Evolutionary conservation across 495 filamentous ascomycete genomes (phyloP), one percentile per base, ranked within the genome.

Genomic region (Pseudomonodictys pantanalensis): DNA sequence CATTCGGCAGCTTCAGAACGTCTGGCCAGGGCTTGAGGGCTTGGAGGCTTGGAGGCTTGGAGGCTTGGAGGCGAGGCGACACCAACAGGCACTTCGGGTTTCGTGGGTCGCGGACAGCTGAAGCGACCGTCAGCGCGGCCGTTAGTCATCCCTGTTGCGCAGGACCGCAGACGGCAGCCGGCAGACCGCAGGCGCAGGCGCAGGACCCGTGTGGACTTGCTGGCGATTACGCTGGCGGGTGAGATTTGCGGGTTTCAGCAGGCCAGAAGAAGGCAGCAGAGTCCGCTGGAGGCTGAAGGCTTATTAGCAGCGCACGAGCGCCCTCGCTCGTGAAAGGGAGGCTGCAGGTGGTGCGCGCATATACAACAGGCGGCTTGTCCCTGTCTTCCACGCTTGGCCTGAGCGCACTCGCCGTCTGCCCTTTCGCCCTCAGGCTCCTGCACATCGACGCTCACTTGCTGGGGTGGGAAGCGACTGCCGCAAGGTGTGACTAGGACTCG

Each of bases 231-330:
- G 7, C 38, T 62, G 59, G 59, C 45, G 60, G 24, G 53, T 57
- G 53, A 63, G 60, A 51, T 63, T 58, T 57, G 46, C 59, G 52
- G 60, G 60, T 63, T 63, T 63, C 60, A 63, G 60, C 24, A 23
- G 38, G 53, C 60, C 53, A 35, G 28, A 63, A 63, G 23, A 9
- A 55, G 52, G 30, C 26, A 2, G 30, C 32, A 62, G 52, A 47
- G 51, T 62, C 59, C 46, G 35, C 18, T 3, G 17, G 43, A 43
- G 43, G 35, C 18, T 3, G 17, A 33, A 43, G 43, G 32, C 20
- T 43, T 52, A 52, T 52, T 22, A 52, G n/a, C 49, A 39, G 49
- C 25, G 47, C 28, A 26, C 47, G 32, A 23, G 25, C 47, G 11
- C 47, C 11, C 47, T 4, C 47, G 41, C 41, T 18, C 41, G n/a